Evolutionary conservation across 2,329 filamentous ascomycete genomes (phyloP).

Genomic region (Cadophora sp.): DNA sequence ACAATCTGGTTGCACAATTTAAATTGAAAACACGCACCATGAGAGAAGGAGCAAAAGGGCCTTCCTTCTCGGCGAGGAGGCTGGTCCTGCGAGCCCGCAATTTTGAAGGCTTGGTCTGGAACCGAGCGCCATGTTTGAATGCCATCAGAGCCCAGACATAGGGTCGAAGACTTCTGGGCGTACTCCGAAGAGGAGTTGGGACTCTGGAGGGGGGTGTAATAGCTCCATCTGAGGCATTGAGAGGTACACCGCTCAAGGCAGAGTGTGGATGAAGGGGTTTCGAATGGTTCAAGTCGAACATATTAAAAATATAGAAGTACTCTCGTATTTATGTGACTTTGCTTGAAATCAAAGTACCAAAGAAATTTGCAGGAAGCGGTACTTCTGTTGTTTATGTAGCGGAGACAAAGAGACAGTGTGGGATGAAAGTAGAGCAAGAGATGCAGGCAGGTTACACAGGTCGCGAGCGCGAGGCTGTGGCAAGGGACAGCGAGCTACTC

Average conservation of each 20-base stretch:
- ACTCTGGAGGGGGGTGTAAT: conserved; percentile 30
- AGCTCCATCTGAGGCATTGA: conserved; percentile 15
- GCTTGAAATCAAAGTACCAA: not conserved
- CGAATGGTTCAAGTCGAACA: not conserved
- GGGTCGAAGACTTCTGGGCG: conserved; percentile 33
- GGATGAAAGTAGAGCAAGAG: not conserved
- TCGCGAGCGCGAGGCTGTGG: conserved; percentile 16
- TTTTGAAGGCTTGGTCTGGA: conserved; percentile 28
- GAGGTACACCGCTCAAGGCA: conserved; percentile 2
- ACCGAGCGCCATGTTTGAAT: conserved; percentile 33
- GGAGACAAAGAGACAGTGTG: not conserved
- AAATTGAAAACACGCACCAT: conserved; percentile 24
- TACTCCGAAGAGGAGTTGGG: conserved; percentile 27
- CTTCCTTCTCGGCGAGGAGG: conserved; percentile 32
- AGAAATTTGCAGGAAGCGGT: not conserved
- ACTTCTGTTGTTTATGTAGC: conserved; percentile 1
- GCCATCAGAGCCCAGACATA: conserved; percentile 36
- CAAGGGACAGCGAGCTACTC: not conserved
- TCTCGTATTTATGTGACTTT: not conserved
- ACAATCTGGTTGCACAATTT: not conserved
- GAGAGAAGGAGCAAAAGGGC: conserved; percentile 34
- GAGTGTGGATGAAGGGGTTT: not conserved
- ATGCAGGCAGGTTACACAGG: conserved; percentile 19
- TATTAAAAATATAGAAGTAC: not conserved
- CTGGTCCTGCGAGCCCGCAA: conserved; percentile 30